Conservation (phyloP, 1,284 basidiomycete genomes). For the Sporisorium scitamineum region DNA sequence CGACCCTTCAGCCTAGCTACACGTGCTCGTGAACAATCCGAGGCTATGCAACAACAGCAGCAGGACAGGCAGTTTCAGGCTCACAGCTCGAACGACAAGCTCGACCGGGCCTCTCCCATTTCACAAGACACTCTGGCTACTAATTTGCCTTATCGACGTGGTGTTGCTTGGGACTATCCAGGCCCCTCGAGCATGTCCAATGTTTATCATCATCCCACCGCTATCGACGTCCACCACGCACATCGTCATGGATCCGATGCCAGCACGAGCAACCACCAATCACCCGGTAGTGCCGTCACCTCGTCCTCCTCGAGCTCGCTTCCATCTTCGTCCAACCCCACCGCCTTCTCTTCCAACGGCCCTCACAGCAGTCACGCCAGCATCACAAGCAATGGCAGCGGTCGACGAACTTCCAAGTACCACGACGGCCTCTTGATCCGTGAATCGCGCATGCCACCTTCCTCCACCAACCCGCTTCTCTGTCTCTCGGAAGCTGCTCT, state of each 20-base stretch:
- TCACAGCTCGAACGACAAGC: conserved; percentile 10
- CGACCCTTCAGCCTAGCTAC: conserved; percentile 35
- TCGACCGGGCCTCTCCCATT: conserved; percentile 23
- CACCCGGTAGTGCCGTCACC: conserved; percentile 31
- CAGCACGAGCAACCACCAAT: conserved; percentile 40
- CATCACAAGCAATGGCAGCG: conserved; percentile 27
- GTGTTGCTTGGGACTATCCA: conserved; percentile 21
- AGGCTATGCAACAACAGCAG: conserved; percentile 41
- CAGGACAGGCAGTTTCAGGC: conserved; percentile 11
- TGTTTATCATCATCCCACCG: conserved; percentile 4
- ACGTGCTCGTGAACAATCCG: conserved; percentile 40
- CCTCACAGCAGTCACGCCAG: conserved; percentile 20
- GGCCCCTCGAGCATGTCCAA: conserved; percentile 4
- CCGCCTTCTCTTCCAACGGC: conserved; percentile 25
- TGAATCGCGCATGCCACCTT: conserved; percentile 47
- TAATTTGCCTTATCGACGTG: conserved; percentile 12
- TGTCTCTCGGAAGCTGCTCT: conserved; percentile 52
- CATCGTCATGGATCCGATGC: conserved; percentile 39
- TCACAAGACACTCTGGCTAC: conserved; percentile 5
- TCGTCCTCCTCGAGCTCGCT: conserved; percentile 27
- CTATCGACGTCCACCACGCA: conserved; percentile 3
- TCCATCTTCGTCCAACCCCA: conserved; percentile 27
- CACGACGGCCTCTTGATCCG: conserved; percentile 50
- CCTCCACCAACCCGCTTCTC: conserved; percentile 48
- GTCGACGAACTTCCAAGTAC: conserved; percentile 44